phyloP scores from a whole-genome alignment of 129 eudicot genomes.

The Lactuca saligna region DNA sequence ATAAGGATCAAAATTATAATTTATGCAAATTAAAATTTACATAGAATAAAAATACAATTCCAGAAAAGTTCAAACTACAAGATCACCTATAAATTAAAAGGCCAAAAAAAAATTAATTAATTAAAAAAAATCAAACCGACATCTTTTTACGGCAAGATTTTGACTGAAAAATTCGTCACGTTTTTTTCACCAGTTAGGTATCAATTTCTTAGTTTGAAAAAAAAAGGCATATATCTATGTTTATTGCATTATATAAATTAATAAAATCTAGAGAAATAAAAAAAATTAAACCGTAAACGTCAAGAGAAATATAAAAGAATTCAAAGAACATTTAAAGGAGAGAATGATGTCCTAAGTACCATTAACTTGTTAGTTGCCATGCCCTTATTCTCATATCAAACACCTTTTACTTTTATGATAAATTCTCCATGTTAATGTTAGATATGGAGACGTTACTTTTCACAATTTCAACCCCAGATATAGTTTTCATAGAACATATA shows the following conservation, averaged over 20 bases:
- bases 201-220: not conserved
- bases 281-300: not conserved
- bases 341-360: slow-evolving; percentile 30
- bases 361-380: slow-evolving; percentile 13
- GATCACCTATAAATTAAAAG: too few species aligned
- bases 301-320: not conserved
- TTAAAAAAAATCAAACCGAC: too few species aligned
- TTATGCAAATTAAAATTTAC: too few species aligned
- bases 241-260: not conserved
- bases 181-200: too few species aligned
- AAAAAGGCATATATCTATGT: not conserved
- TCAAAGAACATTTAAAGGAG: slow-evolving; percentile 11
- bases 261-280: not conserved
- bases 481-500: not conserved
- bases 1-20: too few species aligned
- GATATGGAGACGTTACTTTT: slow-evolving; percentile 28
- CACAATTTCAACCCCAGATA: slow-evolving; percentile 25
- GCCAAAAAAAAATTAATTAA: too few species aligned
- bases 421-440: slow-evolving; percentile 15
- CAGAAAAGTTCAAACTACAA: too few species aligned
- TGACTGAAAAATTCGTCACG: too few species aligned
- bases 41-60: too few species aligned
- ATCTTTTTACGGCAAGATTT: too few species aligned
- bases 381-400: slow-evolving; percentile 22
- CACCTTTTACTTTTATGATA: slow-evolving; percentile 16